These are phyloP conservation scores for Boletales sp. DNA, from an alignment of 768 basidiomycete species.

Conservation along the genomic window DNA sequence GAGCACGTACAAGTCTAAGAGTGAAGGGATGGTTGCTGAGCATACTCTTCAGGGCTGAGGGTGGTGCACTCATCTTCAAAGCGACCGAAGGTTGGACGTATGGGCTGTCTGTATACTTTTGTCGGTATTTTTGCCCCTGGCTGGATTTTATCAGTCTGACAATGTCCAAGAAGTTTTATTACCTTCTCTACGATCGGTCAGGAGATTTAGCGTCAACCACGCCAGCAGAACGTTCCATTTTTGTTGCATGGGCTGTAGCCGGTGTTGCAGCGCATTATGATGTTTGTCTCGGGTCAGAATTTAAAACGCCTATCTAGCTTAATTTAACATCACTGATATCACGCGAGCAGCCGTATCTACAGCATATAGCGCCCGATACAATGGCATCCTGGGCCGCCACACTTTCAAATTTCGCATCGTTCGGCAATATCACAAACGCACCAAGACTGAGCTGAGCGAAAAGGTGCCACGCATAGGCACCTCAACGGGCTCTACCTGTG, in stretches of 20 bases:
- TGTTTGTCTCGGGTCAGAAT: constrained; percentile 63
- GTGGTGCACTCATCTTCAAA: constrained; percentile 65
- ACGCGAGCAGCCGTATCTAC: constrained; percentile 55
- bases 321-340: neutral
- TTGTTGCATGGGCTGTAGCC: constrained; percentile 74
- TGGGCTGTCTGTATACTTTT: constrained; percentile 67
- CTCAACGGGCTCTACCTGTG: constrained; percentile 3
- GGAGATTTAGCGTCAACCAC: constrained; percentile 61
- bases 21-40: neutral
- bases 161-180: constrained; percentile 50
- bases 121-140: constrained; percentile 36
- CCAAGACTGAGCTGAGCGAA: constrained; percentile 12
- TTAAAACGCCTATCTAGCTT: neutral
- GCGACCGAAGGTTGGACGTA: constrained; percentile 68
- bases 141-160: neutral
- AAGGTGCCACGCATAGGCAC: constrained; percentile 3
- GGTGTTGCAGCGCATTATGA: constrained; percentile 76
- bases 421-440: constrained; percentile 40
- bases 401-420: constrained; percentile 45
- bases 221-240: constrained; percentile 69
- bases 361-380: constrained; percentile 63
- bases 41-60: constrained; percentile 36
- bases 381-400: constrained; percentile 46
- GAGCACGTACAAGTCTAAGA: constrained; percentile 19
- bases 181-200: constrained; percentile 76